phyloP scores from a whole-genome alignment of 2,329 filamentous ascomycete species.

The Claviceps sp. region DNA sequence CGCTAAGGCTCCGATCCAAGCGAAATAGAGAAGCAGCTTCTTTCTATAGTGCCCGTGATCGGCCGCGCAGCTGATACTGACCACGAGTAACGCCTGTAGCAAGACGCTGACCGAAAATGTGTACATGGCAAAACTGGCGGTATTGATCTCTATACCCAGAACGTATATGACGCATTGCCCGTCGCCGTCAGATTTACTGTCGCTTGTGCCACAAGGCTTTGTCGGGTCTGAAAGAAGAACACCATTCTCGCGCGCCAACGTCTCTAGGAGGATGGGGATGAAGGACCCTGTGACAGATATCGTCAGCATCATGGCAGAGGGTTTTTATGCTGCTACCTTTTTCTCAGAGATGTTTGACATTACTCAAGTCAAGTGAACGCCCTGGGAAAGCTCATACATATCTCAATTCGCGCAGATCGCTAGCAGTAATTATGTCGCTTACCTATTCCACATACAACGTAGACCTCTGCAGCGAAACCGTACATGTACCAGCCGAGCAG shows the following conservation, averaged over 20 bases:
- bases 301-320: constrained; percentile 5
- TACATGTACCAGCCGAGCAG: constrained; percentile 92
- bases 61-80: constrained; percentile 91
- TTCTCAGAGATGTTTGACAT: no score
- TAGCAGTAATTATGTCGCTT: constrained; percentile 18
- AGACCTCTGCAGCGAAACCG: constrained; percentile 91
- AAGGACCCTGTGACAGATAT: constrained; percentile 56
- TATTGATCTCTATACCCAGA: constrained; percentile 79
- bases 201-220: constrained; percentile 58
- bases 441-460: constrained; percentile 74
- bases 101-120: constrained; percentile 90
- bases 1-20: constrained; percentile 62
- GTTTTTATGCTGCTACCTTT: background rate
- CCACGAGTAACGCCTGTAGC: constrained; percentile 77
- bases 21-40: constrained; percentile 74
- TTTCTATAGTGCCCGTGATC: constrained; percentile 92
- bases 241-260: constrained; percentile 82
- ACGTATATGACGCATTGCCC: constrained; percentile 74
- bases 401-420: background rate
- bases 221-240: constrained; percentile 67
- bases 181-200: constrained; percentile 35
- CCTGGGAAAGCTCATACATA: background rate
- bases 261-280: constrained; percentile 89
- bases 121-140: constrained; percentile 95
- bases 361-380: background rate